phyloP scores from a whole-genome alignment of 805 yeast species.

The Metschnikowia koreensis region DNA sequence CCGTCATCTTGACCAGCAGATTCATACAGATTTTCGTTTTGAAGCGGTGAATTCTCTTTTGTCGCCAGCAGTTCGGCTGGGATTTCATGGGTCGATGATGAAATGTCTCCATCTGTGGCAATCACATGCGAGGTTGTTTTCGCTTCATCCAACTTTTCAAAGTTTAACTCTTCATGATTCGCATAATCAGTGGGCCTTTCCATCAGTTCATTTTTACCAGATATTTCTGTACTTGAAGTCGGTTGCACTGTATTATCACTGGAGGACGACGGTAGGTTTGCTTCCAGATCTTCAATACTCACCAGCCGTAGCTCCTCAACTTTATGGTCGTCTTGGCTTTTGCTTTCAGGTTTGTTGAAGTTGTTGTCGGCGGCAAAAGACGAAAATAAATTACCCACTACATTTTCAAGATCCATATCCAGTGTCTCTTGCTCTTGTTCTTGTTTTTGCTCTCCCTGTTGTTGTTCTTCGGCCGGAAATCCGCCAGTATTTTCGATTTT shows the following conservation, averaged over 20 bases:
- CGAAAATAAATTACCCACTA: constrained; percentile 7
- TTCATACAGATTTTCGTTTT: not conserved
- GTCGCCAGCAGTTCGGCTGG: not conserved
- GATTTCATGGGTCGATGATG: not conserved
- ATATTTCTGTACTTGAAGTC: not conserved
- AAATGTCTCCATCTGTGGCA: not conserved
- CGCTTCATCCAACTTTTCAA: no score
- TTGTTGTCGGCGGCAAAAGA: not conserved
- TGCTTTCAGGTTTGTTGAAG: not conserved
- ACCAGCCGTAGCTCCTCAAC: no score
- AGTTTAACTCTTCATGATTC: not conserved
- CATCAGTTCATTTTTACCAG: not conserved
- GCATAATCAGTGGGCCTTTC: not conserved
- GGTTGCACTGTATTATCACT: not conserved
- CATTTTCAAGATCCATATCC: constrained; percentile 7
- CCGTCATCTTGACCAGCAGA: not conserved
- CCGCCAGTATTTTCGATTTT: not conserved
- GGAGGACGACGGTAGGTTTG: not conserved
- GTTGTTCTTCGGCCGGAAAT: no score
- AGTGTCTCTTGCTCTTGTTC: not conserved
- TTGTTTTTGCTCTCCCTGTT: no score
- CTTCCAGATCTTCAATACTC: not conserved
- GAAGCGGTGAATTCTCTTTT: not conserved
- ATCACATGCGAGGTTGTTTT: not conserved
- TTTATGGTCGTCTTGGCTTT: not conserved